A percentile compares a stretch with the other conserved stretches of the same genome.
These are phyloP conservation scores for Gyrodon lividus DNA, from an alignment of 768 basidiomycete genomes.

Conservation along the genomic window DNA sequence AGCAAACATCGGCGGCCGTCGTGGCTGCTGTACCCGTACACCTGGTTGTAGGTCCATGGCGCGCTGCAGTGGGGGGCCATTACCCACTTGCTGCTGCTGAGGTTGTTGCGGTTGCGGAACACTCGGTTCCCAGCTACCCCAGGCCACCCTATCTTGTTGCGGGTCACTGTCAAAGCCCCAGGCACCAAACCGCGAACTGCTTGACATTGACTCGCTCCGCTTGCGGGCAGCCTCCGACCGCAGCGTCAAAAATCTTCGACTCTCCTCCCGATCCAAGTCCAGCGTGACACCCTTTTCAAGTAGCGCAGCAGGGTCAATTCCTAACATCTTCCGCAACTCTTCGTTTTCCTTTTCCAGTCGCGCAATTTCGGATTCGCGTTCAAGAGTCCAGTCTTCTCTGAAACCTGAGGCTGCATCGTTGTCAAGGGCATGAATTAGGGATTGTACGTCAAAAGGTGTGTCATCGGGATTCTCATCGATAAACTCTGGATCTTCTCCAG, in stretches of 20 bases:
- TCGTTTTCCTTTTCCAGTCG: constrained; percentile 84
- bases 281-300: constrained; percentile 50
- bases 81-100: constrained; percentile 28
- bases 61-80: constrained; percentile 40
- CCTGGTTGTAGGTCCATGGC: constrained; percentile 52
- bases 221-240: constrained; percentile 21
- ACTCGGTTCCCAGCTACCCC: constrained; percentile 29
- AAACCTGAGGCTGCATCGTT: constrained; percentile 38
- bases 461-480: constrained; percentile 29
- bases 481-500: constrained; percentile 51
- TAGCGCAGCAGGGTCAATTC: constrained; percentile 63
- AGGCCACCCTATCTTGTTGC: constrained; percentile 21
- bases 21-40: constrained; percentile 51
- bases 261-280: constrained; percentile 48
- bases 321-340: constrained; percentile 68
- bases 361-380: constrained; percentile 84
- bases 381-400: constrained; percentile 79
- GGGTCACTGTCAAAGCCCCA: constrained; percentile 34
- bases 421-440: constrained; percentile 44
- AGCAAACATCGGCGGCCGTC: constrained; percentile 58
- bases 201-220: constrained; percentile 28
- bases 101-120: constrained; percentile 22
- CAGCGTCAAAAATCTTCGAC: constrained; percentile 32
- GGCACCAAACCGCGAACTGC: constrained; percentile 19
- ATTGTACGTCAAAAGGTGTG: constrained; percentile 40